Base-by-base conservation (phyloP, 2,329 filamentous ascomycete genomes). In the Verticillium tricorpus region DNA sequence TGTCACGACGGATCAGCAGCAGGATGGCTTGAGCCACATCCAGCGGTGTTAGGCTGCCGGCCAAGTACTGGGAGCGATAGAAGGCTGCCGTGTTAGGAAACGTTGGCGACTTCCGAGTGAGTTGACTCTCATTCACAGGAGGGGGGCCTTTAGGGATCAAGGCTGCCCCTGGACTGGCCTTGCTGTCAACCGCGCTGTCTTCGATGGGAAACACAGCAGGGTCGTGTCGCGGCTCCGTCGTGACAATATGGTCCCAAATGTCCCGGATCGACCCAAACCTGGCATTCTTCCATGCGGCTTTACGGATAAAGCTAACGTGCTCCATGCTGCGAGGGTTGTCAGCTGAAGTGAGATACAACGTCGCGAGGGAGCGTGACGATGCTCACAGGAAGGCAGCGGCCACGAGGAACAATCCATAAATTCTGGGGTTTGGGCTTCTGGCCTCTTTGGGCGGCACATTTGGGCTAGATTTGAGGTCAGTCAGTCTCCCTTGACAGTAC, bases 241-340 rank as follows among this genome's bases (percentile, higher is more conserved):
- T 75, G 56, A 84, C 76, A 39, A 91, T 71, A 15, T 71, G 76
- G 17, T 80, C 72, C 25, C 77, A 77, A 61, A 86, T 80, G 37
- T 81, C 75, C 57, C 84, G 83, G 52, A 91, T 76, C 3, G 76
- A 73, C 56, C 75, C 76, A 69, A 91, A 90, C 40, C 86, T 86
- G 31, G 86, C 86, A 72, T 88, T 87, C 34, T 75, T 75, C 85
- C 86, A 91, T 66, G 89, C 79, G 58, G 79, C 69, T 62, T 77
- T 78, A 58, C 86, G 82, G 9, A 89, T 64, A 57, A 83, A 78
- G 19, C 78, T 76, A n/a, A 88, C 70, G 58, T 79, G 81, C 50
- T 85, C 80, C 66, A 89, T 79, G 22, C 82, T 85, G 65, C n/a
- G 15, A 5, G 19, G 5, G 31, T 57, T 34, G 22, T 19, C 12